phyloP scores from a whole-genome alignment of 192 early-diverging fungal genomes.

The Coemansia sp. region DNA sequence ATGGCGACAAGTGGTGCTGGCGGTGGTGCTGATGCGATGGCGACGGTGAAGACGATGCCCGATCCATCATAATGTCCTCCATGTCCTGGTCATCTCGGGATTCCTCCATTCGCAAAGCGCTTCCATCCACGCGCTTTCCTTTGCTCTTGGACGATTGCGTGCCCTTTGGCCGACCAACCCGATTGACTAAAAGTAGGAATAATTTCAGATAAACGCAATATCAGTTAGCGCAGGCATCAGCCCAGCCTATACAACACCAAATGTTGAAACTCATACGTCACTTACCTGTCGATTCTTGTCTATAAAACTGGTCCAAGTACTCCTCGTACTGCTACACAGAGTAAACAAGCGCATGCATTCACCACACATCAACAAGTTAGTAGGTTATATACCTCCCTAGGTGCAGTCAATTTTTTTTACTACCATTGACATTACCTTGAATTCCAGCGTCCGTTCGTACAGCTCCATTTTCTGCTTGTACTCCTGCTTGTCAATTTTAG shows the following conservation, averaged over 20 bases:
- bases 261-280: background rate
- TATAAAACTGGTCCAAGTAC: constrained; percentile 53
- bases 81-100: background rate
- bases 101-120: background rate
- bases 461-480: constrained; percentile 43
- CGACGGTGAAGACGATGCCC: constrained; percentile 12
- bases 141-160: constrained; percentile 35
- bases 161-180: constrained; percentile 57
- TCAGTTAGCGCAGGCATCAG: background rate
- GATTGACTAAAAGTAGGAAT: constrained; percentile 39
- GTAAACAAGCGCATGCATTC: background rate
- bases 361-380: background rate
- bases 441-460: constrained; percentile 43
- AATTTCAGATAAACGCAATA: background rate
- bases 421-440: constrained; percentile 27
- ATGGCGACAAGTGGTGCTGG: background rate
- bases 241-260: background rate
- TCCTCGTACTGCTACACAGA: constrained; percentile 46
- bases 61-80: constrained; percentile 10
- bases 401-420: background rate
- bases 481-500: constrained; percentile 45
- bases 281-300: constrained; percentile 54
- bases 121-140: constrained; percentile 22
- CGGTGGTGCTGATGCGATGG: constrained; percentile 1
- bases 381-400: background rate